These are phyloP conservation scores for Cordyceps cateniannulata DNA, from an alignment of 2,329 filamentous ascomycete species.

Conservation along the genomic window DNA sequence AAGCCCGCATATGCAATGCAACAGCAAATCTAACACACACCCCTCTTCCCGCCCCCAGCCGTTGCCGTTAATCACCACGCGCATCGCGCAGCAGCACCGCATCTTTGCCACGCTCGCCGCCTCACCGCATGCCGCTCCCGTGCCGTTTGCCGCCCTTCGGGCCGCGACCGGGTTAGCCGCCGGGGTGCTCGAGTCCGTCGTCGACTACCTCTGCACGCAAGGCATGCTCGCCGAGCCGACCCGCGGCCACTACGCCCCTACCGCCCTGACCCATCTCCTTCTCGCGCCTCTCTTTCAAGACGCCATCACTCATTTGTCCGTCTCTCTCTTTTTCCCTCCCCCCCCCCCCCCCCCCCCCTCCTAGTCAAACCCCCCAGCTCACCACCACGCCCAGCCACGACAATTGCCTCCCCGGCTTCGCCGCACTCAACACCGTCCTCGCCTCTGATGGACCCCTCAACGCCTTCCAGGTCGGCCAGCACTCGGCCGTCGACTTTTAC, in stretches of 20 bases:
- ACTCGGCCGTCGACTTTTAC: conserved; percentile 16
- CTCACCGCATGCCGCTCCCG: too few species aligned
- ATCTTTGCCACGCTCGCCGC: too few species aligned
- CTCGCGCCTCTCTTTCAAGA: conserved; percentile 14
- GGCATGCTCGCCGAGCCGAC: conserved; percentile 13
- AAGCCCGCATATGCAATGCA: too few species aligned
- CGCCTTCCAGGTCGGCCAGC: conserved; percentile 16
- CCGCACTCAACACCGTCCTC: conserved; percentile 15
- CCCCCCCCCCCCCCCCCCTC: too few species aligned
- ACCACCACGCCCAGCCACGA: too few species aligned
- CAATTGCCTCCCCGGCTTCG: conserved; percentile 14
- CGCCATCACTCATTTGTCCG: conserved; percentile 16
- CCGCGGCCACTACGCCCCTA: conserved; percentile 11
- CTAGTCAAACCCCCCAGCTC: too few species aligned
- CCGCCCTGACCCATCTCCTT: conserved; percentile 13
- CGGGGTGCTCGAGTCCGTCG: conserved; percentile 13
- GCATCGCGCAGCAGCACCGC: conserved; percentile 15
- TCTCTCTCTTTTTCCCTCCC: too few species aligned
- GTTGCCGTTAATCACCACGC: conserved; percentile 13
- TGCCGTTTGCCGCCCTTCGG: too few species aligned
- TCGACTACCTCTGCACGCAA: conserved; percentile 16
- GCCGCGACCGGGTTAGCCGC: conserved; percentile 9
- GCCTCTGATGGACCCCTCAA: conserved; percentile 8
- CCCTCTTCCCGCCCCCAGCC: not conserved
- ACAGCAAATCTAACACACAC: too few species aligned